Evolutionary conservation across 2,329 filamentous ascomycete genomes (phyloP).

Genomic region (Verticillium klebahnii): DNA sequence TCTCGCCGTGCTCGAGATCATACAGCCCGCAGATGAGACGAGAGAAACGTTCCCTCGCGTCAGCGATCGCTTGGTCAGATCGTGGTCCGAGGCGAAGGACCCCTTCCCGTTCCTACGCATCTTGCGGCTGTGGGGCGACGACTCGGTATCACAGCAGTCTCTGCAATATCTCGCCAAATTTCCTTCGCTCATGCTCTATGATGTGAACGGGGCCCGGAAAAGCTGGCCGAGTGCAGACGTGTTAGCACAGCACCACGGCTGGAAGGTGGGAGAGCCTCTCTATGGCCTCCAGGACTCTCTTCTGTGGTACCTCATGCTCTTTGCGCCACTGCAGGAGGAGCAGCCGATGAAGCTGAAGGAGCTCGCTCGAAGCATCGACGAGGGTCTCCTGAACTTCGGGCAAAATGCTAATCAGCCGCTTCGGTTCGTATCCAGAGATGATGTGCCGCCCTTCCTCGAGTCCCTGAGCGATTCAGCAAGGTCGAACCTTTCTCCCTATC

Average conservation of each 20-base stretch:
- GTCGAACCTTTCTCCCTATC: slow-evolving; percentile 22
- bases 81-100: slow-evolving; percentile 35
- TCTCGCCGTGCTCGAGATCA: slow-evolving; percentile 42
- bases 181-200: slow-evolving; percentile 39
- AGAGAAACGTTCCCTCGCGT: slow-evolving; percentile 28
- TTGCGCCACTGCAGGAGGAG: slow-evolving; percentile 22
- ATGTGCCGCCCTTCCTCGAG: slow-evolving; percentile 27
- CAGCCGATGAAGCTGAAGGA: slow-evolving; percentile 17
- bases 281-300: slow-evolving; percentile 25
- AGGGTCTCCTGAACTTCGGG: slow-evolving; percentile 23
- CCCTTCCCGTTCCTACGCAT: slow-evolving; percentile 44
- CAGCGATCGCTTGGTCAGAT: slow-evolving; percentile 39
- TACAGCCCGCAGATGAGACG: slow-evolving; percentile 29
- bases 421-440: slow-evolving; percentile 22
- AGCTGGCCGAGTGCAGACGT: slow-evolving; percentile 28
- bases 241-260: slow-evolving; percentile 23
- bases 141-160: slow-evolving; percentile 32
- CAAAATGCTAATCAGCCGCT: slow-evolving; percentile 15
- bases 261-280: slow-evolving; percentile 23
- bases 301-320: slow-evolving; percentile 28
- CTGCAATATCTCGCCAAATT: slow-evolving; percentile 36
- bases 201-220: slow-evolving; percentile 28
- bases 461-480: slow-evolving; percentile 28
- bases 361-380: slow-evolving; percentile 26
- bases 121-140: slow-evolving; percentile 38